Evolutionary conservation across 2,329 filamentous ascomycete genomes (phyloP).

Genomic region (Colletotrichum costaricense): DNA sequence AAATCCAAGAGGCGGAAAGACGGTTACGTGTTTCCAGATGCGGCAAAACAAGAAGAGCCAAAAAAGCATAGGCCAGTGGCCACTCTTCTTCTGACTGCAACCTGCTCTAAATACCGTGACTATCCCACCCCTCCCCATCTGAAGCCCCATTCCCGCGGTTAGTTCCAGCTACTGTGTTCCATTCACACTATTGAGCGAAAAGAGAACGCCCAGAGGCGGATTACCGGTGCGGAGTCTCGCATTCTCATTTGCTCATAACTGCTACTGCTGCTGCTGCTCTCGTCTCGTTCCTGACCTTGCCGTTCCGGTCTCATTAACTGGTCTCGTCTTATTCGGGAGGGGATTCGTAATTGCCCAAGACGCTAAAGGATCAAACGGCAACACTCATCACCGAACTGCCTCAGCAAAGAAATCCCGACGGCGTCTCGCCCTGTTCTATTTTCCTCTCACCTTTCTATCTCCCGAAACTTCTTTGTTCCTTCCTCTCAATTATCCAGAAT

Average conservation of each 20-base stretch:
- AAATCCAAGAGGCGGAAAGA: constrained; percentile 10
- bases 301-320: constrained; percentile 31
- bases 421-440: constrained; percentile 19
- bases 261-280: constrained; percentile 17
- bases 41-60: constrained; percentile 6
- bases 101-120: constrained; percentile 31
- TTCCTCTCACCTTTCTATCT: constrained; percentile 2
- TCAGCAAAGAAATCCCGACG: constrained; percentile 1
- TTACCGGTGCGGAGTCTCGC: constrained; percentile 6
- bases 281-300: constrained; percentile 30
- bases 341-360: constrained; percentile 38
- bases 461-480: constrained; percentile 11
- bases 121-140: not conserved
- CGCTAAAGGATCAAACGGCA: constrained; percentile 38
- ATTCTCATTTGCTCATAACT: constrained; percentile 14
- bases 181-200: not conserved
- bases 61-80: constrained; percentile 33
- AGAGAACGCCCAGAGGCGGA: not conserved
- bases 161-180: not conserved
- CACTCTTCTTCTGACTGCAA: constrained; percentile 10
- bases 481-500: not conserved
- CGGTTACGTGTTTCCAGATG: constrained; percentile 31
- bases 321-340: constrained; percentile 24
- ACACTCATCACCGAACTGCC: constrained; percentile 4
- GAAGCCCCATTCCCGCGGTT: not conserved